phyloP scores from a whole-genome alignment of 176 grass and related monocot species.

The Oryza longistaminata region DNA sequence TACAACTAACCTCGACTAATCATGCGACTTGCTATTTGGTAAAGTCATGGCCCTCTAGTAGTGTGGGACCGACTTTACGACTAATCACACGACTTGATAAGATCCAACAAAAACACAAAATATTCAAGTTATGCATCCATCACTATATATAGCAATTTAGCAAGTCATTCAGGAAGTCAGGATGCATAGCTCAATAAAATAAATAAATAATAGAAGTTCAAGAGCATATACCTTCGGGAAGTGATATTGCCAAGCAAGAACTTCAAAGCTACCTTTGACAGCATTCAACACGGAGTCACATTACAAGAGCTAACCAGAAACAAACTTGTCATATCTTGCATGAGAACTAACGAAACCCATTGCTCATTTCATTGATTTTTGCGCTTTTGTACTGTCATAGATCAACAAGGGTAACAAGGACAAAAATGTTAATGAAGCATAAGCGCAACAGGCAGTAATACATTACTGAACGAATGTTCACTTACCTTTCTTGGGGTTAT shows the following conservation, averaged over 20 bases:
- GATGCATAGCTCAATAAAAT: neutral
- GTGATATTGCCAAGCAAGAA: slow-evolving; percentile 26
- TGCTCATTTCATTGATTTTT: slow-evolving; percentile 44
- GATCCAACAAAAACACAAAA: slow-evolving; percentile 21
- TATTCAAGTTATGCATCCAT: slow-evolving; percentile 23
- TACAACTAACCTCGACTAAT: too few species aligned
- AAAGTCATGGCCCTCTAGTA: too few species aligned
- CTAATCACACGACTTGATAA: too few species aligned
- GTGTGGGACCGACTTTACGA: too few species aligned
- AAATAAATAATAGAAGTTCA: neutral
- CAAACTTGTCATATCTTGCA: neutral
- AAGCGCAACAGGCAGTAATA: neutral
- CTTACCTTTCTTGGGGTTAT: slow-evolving; percentile 69
- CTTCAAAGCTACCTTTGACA: slow-evolving; percentile 34
- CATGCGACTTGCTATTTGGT: too few species aligned
- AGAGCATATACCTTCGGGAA: slow-evolving; percentile 30
- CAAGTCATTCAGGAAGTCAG: neutral
- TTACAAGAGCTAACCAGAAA: slow-evolving; percentile 26
- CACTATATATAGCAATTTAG: slow-evolving; percentile 22
- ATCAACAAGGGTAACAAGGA: slow-evolving; percentile 25
- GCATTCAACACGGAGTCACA: slow-evolving; percentile 31
- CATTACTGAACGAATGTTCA: slow-evolving; percentile 24
- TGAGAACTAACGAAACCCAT: neutral
- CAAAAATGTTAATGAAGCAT: slow-evolving; percentile 2
- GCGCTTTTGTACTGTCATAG: slow-evolving; percentile 61